phyloP scores from a whole-genome alignment of 164 flowering plant genomes.

The Umbilicus rupestris region DNA sequence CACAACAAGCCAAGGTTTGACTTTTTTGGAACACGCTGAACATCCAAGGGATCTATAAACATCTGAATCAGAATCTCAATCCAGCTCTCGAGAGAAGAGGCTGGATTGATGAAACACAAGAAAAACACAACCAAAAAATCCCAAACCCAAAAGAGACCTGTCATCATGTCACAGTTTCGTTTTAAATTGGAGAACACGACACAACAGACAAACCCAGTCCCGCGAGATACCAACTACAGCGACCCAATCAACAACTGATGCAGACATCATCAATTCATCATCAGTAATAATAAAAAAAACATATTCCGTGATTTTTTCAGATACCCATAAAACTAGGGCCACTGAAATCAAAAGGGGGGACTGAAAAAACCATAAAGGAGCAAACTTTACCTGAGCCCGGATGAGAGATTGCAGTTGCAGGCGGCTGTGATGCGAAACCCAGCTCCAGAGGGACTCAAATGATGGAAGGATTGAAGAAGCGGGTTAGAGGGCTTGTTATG shows the following conservation, averaged over 20 bases:
- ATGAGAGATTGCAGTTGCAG: neutral
- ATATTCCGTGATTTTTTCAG: neutral
- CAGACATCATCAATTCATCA: neutral
- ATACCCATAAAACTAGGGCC: neutral
- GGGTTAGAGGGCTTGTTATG: too few species aligned
- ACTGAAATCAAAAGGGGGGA: neutral
- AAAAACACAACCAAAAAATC: neutral
- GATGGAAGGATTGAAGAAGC: too few species aligned
- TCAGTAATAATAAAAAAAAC: neutral
- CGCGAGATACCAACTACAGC: neutral
- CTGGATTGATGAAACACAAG: neutral
- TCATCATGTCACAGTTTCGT: neutral
- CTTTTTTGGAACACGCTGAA: neutral
- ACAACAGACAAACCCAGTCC: neutral
- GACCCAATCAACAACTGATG: too few species aligned
- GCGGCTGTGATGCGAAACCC: too few species aligned
- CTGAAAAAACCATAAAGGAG: neutral
- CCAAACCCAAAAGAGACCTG: neutral
- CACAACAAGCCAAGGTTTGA: neutral
- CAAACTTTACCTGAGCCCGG: neutral
- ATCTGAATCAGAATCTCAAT: neutral
- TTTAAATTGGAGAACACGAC: too few species aligned
- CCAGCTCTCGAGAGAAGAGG: conserved; percentile 3
- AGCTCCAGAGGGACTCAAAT: too few species aligned
- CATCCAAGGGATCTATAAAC: neutral